Evolutionary conservation across 768 basidiomycete genomes (phyloP).

Genomic region (Russula olivacea): DNA sequence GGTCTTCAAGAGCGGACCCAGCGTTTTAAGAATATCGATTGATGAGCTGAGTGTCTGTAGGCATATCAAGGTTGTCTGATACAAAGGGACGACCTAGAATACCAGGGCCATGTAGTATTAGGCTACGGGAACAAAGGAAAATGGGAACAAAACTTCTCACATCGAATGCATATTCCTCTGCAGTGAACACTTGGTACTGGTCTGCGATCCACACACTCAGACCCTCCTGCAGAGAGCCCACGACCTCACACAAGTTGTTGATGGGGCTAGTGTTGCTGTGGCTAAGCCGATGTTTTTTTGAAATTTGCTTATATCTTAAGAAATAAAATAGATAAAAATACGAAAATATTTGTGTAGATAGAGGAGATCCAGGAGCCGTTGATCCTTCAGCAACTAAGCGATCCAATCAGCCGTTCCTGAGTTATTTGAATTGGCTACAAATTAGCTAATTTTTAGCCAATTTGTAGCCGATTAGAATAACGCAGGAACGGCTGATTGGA

Average conservation of each 20-base stretch:
- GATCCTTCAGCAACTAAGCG: too few species aligned
- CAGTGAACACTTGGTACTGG: constrained; percentile 43
- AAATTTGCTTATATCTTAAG: too few species aligned
- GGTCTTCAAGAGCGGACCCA: constrained; percentile 49
- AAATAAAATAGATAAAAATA: too few species aligned
- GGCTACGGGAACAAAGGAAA: constrained; percentile 10
- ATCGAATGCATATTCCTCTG: constrained; percentile 53
- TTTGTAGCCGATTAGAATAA: too few species aligned
- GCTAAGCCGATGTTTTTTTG: too few species aligned
- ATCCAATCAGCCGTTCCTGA: too few species aligned
- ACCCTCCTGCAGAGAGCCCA: constrained; percentile 50
- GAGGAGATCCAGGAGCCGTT: too few species aligned
- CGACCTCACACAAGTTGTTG: constrained; percentile 40
- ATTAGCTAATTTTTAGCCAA: too few species aligned
- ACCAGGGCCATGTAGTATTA: background rate
- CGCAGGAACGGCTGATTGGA: too few species aligned
- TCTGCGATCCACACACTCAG: constrained; percentile 62
- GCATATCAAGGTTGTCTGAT: constrained; percentile 51
- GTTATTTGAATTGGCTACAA: too few species aligned
- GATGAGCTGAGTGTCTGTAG: constrained; percentile 44
- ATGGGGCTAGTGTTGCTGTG: too few species aligned
- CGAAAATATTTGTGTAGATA: too few species aligned
- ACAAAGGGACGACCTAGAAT: constrained; percentile 55
- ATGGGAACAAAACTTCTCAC: constrained; percentile 34
- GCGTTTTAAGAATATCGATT: constrained; percentile 38